A percentile compares a stretch with the other conserved stretches of the same genome.
Evolutionary conservation across 2,329 filamentous ascomycete species (phyloP).

Genomic region (Microdochium trichocladiopsis): DNA sequence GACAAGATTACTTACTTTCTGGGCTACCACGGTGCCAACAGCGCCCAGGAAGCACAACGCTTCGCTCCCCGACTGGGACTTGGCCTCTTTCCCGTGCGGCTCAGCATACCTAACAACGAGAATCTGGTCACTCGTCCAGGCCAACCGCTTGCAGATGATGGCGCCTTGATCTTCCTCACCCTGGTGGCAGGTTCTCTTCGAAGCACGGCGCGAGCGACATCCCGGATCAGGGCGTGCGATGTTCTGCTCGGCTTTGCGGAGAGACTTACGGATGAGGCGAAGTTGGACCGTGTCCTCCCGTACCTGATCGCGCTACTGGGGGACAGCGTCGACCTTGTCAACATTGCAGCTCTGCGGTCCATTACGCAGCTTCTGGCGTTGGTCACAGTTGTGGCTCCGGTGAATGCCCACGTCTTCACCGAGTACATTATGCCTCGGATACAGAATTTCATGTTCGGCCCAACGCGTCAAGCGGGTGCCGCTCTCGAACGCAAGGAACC

Average conservation of each 20-base stretch:
- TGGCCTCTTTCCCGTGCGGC: slow-evolving; percentile 68
- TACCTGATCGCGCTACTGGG: slow-evolving; percentile 79
- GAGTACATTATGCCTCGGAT: slow-evolving; percentile 62
- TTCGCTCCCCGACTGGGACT: slow-evolving; percentile 43
- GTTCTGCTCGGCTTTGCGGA: slow-evolving; percentile 88
- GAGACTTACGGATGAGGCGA: slow-evolving; percentile 87
- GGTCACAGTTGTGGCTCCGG: slow-evolving; percentile 78
- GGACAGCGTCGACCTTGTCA: slow-evolving; percentile 78
- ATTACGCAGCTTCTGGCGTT: slow-evolving; percentile 84
- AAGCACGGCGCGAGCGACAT: slow-evolving; percentile 82
- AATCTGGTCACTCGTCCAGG: slow-evolving; percentile 57
- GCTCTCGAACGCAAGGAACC: slow-evolving; percentile 37
- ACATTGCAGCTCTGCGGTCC: slow-evolving; percentile 76
- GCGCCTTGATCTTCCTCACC: slow-evolving; percentile 85
- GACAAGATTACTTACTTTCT: slow-evolving; percentile 97
- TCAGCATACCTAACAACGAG: slow-evolving; percentile 82
- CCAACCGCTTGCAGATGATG: slow-evolving; percentile 68
- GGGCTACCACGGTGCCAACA: slow-evolving; percentile 56
- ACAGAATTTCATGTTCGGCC: slow-evolving; percentile 43
- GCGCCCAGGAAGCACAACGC: slow-evolving; percentile 17
- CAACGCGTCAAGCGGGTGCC: slow-evolving; percentile 23
- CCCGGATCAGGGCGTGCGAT: slow-evolving; percentile 83
- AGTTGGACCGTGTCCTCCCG: slow-evolving; percentile 85
- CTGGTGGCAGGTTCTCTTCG: slow-evolving; percentile 82
- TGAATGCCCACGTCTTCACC: slow-evolving; percentile 62